Conservation (phyloP, 306 rosid species). For the Nissolia schottii region DNA sequence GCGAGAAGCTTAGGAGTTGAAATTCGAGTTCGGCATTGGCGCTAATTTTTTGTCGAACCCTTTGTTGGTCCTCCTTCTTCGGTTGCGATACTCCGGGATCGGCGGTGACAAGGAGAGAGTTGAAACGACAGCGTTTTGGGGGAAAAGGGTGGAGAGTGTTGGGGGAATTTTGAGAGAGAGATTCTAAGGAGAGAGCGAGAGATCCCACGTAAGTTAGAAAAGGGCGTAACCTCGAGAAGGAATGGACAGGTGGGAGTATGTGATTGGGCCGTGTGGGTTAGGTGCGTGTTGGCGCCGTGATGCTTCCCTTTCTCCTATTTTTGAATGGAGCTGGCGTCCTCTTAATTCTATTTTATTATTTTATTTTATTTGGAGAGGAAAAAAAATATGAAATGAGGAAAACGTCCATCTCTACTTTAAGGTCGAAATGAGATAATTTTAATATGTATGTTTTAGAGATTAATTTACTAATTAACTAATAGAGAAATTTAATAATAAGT, state of each 20-base stretch:
- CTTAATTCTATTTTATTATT: background rate
- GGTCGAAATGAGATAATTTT: too few relatives aligned
- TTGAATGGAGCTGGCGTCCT: slow-evolving; percentile 27
- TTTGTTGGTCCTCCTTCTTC: background rate
- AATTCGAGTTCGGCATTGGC: slow-evolving; percentile 38
- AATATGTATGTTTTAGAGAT: too few relatives aligned
- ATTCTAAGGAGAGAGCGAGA: slow-evolving; percentile 30
- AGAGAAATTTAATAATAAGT: too few relatives aligned
- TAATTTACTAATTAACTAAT: background rate
- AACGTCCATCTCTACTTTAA: too few relatives aligned
- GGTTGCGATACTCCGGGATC: slow-evolving; percentile 23
- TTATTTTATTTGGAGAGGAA: too few relatives aligned
- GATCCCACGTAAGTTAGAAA: slow-evolving; percentile 60
- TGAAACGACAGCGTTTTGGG: slow-evolving; percentile 49
- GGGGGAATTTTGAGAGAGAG: slow-evolving; percentile 21
- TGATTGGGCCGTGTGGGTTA: slow-evolving; percentile 28
- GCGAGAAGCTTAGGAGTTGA: background rate
- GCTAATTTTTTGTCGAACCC: background rate
- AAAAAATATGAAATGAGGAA: too few relatives aligned
- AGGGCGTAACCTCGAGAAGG: slow-evolving; percentile 26
- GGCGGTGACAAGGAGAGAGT: slow-evolving; percentile 19
- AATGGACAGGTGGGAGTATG: slow-evolving; percentile 29
- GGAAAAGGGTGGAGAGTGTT: background rate
- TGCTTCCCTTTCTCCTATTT: slow-evolving; percentile 17
- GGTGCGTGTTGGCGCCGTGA: slow-evolving; percentile 46